Percentiles rank a stretch among this genome's conserved stretches.
phyloP scores from a whole-genome alignment of 139 green algal species.

The Picochlorum sp. region DNA sequence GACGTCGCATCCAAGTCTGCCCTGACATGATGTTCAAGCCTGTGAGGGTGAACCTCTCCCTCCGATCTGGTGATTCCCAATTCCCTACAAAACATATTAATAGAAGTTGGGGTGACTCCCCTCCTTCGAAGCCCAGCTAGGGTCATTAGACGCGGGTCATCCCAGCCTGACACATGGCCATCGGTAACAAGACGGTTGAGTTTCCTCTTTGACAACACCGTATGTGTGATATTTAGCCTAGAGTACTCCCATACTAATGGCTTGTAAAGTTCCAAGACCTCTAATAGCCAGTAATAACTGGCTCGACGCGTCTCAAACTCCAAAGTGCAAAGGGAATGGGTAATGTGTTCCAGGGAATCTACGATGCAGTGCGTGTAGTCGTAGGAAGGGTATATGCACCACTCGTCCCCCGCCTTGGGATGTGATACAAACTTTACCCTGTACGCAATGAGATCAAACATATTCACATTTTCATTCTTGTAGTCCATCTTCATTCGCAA shows the following conservation, averaged over 20 bases:
- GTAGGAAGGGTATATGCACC: slow-evolving; percentile 99
- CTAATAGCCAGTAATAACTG: slow-evolving; percentile 94
- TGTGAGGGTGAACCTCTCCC: slow-evolving; percentile 74
- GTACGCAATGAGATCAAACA: slow-evolving; percentile 96
- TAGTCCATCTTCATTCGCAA: slow-evolving; percentile 74
- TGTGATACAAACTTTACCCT: slow-evolving; percentile 90
- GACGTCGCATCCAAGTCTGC: slow-evolving; percentile 37
- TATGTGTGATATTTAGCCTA: slow-evolving; percentile 94
- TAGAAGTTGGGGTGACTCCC: slow-evolving; percentile 66
- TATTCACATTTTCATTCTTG: slow-evolving; percentile 93
- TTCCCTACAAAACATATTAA: slow-evolving; percentile 93
- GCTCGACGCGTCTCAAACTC: slow-evolving; percentile 94
- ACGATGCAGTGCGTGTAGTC: slow-evolving; percentile 99
- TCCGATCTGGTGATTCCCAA: slow-evolving; percentile 80
- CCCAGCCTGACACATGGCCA: slow-evolving; percentile 81
- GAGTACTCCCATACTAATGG: slow-evolving; percentile 96
- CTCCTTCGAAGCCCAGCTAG: slow-evolving; percentile 81
- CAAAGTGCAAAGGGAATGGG: slow-evolving; percentile 97
- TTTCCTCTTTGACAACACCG: slow-evolving; percentile 95
- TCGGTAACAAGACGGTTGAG: slow-evolving; percentile 81
- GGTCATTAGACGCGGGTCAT: slow-evolving; percentile 92
- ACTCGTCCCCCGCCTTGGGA: slow-evolving; percentile 68
- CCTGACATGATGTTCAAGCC: slow-evolving; percentile 83
- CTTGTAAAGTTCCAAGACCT: slow-evolving; percentile 85
- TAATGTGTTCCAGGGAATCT: slow-evolving; percentile 96